Evolutionary conservation across 108 stramenopile genomes (phyloP).

Genomic region (Phaeodactylum tricornutum): DNA sequence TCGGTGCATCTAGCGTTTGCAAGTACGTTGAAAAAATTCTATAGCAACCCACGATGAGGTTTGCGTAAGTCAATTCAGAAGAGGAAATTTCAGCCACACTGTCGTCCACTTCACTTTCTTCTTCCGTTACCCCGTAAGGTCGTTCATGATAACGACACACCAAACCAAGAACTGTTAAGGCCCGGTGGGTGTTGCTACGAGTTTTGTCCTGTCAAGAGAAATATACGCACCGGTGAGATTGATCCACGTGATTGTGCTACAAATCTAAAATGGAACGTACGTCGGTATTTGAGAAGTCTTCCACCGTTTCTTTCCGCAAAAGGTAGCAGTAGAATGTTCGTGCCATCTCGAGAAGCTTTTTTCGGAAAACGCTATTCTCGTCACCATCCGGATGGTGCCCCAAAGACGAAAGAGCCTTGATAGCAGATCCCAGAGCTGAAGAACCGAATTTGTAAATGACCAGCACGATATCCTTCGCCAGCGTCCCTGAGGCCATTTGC

Average conservation of each 20-base stretch:
- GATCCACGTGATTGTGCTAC: no score
- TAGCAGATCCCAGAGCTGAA: slow-evolving; percentile 45
- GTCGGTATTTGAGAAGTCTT: slow-evolving; percentile 25
- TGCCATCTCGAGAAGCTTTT: slow-evolving; percentile 42
- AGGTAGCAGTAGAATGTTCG: slow-evolving; percentile 68
- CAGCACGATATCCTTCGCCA: slow-evolving; percentile 52
- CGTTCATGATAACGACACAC: slow-evolving; percentile 43
- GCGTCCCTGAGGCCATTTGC: slow-evolving; percentile 28
- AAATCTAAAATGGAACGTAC: no score
- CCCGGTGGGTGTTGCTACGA: slow-evolving; percentile 43
- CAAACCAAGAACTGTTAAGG: slow-evolving; percentile 59
- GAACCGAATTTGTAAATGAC: slow-evolving; percentile 64
- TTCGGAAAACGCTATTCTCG: slow-evolving; percentile 22
- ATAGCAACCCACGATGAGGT: slow-evolving; percentile 43
- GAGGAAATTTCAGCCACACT: background rate
- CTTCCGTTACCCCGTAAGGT: slow-evolving; percentile 2
- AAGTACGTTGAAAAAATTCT: slow-evolving; percentile 47
- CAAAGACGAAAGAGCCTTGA: slow-evolving; percentile 51
- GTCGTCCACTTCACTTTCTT: slow-evolving; percentile 15
- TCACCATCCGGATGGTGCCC: slow-evolving; percentile 32
- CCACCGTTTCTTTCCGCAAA: slow-evolving; percentile 33
- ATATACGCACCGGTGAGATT: background rate
- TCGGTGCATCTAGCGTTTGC: slow-evolving; percentile 41
- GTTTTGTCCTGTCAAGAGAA: slow-evolving; percentile 5
- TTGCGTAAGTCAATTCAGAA: slow-evolving; percentile 16